Percentiles rank a stretch among this genome's conserved stretches.
phyloP scores from a whole-genome alignment of 140 eudicot species.

The Oenanthe javanica region DNA sequence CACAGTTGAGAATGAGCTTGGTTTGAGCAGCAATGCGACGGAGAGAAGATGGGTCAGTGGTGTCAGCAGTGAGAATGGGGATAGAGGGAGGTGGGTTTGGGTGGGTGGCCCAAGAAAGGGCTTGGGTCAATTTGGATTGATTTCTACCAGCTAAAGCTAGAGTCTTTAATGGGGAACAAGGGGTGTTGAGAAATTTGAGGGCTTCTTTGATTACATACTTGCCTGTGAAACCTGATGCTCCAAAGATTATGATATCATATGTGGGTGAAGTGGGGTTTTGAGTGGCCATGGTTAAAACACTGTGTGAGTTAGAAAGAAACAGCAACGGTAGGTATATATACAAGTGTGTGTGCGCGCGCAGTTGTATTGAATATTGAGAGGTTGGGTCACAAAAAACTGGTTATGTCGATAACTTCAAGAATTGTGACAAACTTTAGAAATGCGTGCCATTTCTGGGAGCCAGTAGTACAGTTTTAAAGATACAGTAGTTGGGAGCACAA shows the following conservation, averaged over 20 bases:
- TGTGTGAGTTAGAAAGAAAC: background rate
- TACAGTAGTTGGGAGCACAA: background rate
- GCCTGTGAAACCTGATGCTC: slow-evolving; percentile 98
- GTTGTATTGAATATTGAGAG: background rate
- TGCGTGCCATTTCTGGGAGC: background rate
- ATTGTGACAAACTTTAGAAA: background rate
- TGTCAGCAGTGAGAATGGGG: slow-evolving; percentile 53
- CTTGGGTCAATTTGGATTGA: slow-evolving; percentile 36
- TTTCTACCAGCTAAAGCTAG: slow-evolving; percentile 82
- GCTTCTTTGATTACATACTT: slow-evolving; percentile 81
- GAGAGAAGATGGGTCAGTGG: slow-evolving; percentile 54
- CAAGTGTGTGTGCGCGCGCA: background rate
- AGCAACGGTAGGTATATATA: too few relatives aligned
- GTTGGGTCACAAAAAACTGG: slow-evolving; percentile 3
- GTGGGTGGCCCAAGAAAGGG: slow-evolving; percentile 69
- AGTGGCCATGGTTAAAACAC: slow-evolving; percentile 15
- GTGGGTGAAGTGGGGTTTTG: slow-evolving; percentile 13
- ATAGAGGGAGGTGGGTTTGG: slow-evolving; percentile 39
- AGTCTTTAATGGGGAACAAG: slow-evolving; percentile 49
- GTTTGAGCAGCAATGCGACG: slow-evolving; percentile 52
- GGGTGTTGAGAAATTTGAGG: slow-evolving; percentile 64
- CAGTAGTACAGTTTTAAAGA: background rate
- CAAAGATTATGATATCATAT: slow-evolving; percentile 73
- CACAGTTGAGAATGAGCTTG: slow-evolving; percentile 66
- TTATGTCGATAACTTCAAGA: background rate